Evolutionary conservation across 2,329 filamentous ascomycete genomes (phyloP), one percentile per base, ranked within the genome.

Genomic region (Kalaharituber pfeilii): DNA sequence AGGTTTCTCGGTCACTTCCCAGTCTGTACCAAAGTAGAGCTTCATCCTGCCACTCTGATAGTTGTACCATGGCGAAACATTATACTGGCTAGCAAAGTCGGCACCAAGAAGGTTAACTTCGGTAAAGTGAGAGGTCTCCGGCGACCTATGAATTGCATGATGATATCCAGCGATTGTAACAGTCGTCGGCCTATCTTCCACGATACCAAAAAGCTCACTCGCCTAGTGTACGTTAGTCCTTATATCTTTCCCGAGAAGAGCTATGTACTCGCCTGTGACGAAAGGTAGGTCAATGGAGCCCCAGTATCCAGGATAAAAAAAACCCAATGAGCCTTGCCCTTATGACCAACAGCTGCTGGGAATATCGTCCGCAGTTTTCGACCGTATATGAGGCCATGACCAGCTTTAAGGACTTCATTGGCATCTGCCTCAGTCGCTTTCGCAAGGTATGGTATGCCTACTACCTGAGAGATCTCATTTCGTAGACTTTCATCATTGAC

Each of bases 161-260:
- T 6, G 39, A 55, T 55, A 22, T 49, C 55, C 55, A 57, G 25
- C 52, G 53, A 57, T 55, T 9, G 15, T 57, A 27, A 49, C 52
- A 29, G 29, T 8, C n/a, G 15, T 27, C 22, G 8, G 29, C 8
- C n/a, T n/a, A n/a, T 33, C n/a, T 33, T n/a, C 29, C 8, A 33
- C n/a, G 29, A 33, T 33, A 33, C n/a, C 29, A n/a, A 33, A 33
- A 33, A 33, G 8, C 8, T 33, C 29, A n/a, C 29, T 33, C 29
- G 29, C n/a, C 29, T 33, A 33, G 29, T n/a, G n/a, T n/a, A n/a
- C n/a, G n/a, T n/a, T n/a, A n/a, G n/a, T n/a, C n/a, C n/a, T n/a
- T n/a, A n/a, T n/a, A n/a, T n/a, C n/a, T n/a, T n/a, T n/a, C n/a
- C n/a, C n/a, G 1, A 13, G 7, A 8, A n/a, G n/a, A n/a, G n/a